Evolutionary conservation across 768 basidiomycete genomes (phyloP), one percentile per base, ranked within the genome.

Genomic region (Saitozyma podzolica): DNA sequence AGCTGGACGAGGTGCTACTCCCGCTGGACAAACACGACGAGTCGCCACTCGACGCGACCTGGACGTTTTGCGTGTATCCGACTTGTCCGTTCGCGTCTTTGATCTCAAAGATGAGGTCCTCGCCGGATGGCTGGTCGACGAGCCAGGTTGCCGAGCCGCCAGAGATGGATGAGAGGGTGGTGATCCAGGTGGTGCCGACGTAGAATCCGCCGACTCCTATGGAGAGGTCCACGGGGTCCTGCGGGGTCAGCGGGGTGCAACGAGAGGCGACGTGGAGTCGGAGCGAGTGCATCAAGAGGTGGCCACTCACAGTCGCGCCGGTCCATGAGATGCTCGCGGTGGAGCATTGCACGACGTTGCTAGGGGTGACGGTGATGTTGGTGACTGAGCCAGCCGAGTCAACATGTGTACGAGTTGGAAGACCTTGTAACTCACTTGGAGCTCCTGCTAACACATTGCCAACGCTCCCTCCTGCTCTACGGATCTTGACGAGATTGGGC

Each of bases 201-300:
- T 78, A 78, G 37, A 65, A 67, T 4, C 77, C 77, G 9, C 77
- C 77, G 9, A 65, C 57, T 19, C 70, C 74, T 20, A 78, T 77
- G 45, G 56, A 42, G 13, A 78, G 65, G 14, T 62, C 53, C 40
- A 75, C 74, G 9, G 72, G 69, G 40, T 66, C 62, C 69, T 70
- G 61, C 10, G 16, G 40, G 48, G 40, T 61, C 45, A 29, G 29
- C 29, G 29, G 29, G 29, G 29, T 5, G 29, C 29, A 29, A 29
- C 2, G 29, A 29, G 29, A 2, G 5, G 29, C 2, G 29, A 29
- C 29, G 29, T 29, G 2, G 29, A 2, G 29, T 29, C 2, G 29
- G 29, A 29, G 29, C 29, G 29, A 29, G 29, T 29, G 29, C 29
- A 29, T 29, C 29, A 37, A 40, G n/a, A n/a, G 13, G 19, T 14